phyloP scores from a whole-genome alignment of 352 stramenopile species.

The Phytophthora gonapodyides region DNA sequence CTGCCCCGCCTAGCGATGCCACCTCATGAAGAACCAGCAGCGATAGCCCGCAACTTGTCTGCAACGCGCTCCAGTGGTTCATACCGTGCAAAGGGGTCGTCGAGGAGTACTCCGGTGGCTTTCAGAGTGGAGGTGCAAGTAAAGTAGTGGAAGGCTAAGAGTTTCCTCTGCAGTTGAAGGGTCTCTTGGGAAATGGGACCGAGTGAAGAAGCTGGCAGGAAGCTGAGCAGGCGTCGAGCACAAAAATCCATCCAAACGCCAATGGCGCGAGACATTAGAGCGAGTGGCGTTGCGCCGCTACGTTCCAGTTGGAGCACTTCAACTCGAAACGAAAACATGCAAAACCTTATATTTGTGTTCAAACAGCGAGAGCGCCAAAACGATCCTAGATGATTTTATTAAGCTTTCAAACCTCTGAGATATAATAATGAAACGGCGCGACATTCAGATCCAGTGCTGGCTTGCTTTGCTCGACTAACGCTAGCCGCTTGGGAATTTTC shows the following conservation, averaged over 20 bases:
- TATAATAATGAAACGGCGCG: slow-evolving; percentile 26
- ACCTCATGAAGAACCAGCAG: slow-evolving; percentile 10
- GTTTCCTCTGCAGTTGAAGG: slow-evolving; percentile 16
- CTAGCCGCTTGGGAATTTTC: slow-evolving; percentile 10
- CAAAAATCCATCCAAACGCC: slow-evolving; percentile 23
- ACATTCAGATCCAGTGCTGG: slow-evolving; percentile 3
- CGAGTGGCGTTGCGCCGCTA: slow-evolving; percentile 13
- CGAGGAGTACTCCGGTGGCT: slow-evolving; percentile 10
- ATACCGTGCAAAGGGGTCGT: slow-evolving; percentile 14
- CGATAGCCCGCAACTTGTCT: slow-evolving; percentile 6
- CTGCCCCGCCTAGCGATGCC: neutral
- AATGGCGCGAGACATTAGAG: slow-evolving; percentile 10
- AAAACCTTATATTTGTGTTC: slow-evolving; percentile 1
- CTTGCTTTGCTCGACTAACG: slow-evolving; percentile 4
- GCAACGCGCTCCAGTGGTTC: slow-evolving; percentile 13
- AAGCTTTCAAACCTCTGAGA: neutral
- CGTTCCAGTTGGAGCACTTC: slow-evolving; percentile 10
- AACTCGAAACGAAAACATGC: slow-evolving; percentile 18
- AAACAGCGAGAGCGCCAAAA: neutral
- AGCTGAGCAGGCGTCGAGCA: neutral
- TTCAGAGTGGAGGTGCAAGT: slow-evolving; percentile 10
- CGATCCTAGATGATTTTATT: neutral
- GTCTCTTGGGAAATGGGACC: slow-evolving; percentile 34
- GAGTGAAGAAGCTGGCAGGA: slow-evolving; percentile 20
- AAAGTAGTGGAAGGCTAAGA: slow-evolving; percentile 16